A percentile compares a stretch with the other conserved stretches of the same genome.
These are phyloP conservation scores for Spinellus fusiger DNA, from an alignment of 192 early-diverging fungal species.

Conservation along the genomic window DNA sequence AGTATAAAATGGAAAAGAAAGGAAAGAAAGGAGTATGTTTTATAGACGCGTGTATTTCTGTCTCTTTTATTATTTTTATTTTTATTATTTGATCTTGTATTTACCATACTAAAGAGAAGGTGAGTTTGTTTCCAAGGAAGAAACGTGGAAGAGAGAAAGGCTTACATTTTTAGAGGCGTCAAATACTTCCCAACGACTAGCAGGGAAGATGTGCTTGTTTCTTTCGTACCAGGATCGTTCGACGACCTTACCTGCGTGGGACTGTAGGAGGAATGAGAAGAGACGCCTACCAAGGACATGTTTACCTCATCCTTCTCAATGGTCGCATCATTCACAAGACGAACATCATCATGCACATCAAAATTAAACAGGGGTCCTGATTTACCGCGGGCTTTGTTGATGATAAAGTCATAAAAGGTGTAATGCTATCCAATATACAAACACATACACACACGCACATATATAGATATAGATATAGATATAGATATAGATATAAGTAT, in stretches of 20 bases:
- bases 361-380: slow-evolving; percentile 92
- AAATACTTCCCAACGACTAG: slow-evolving; percentile 88
- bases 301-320: slow-evolving; percentile 83
- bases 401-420: slow-evolving; percentile 92
- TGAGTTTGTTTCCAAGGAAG: neutral
- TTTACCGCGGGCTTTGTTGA: slow-evolving; percentile 94
- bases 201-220: slow-evolving; percentile 96
- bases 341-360: slow-evolving; percentile 91
- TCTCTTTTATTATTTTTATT: neutral
- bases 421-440: slow-evolving; percentile 58
- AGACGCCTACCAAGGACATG: neutral
- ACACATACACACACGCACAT: no score
- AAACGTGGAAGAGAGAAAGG: neutral
- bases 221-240: slow-evolving; percentile 86
- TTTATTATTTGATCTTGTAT: slow-evolving; percentile 41
- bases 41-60: neutral
- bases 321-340: slow-evolving; percentile 72
- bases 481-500: no score
- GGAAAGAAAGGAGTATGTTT: neutral
- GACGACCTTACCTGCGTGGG: slow-evolving; percentile 92
- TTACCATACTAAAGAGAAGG: slow-evolving; percentile 40
- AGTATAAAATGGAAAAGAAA: neutral
- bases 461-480: no score
- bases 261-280: slow-evolving; percentile 32
- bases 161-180: slow-evolving; percentile 71